Conservation (phyloP, 768 basidiomycete species). For the Nidularia sp. region DNA sequence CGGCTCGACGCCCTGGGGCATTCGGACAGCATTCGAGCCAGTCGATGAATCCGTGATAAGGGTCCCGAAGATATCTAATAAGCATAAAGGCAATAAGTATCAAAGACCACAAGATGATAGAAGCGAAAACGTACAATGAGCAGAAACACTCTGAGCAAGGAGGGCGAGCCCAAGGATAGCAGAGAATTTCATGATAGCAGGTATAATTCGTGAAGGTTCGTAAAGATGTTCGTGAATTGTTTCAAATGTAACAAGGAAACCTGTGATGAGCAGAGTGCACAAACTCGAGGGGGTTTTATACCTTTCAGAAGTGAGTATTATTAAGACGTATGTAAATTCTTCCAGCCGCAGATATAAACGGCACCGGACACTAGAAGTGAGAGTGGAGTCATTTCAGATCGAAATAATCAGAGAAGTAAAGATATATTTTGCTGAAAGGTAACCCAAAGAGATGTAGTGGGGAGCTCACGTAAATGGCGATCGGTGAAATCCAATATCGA, state of each 20-base stretch:
- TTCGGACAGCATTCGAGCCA: constrained; percentile 24
- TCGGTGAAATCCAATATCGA: too few species aligned
- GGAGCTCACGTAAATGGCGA: too few species aligned
- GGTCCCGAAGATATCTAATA: constrained; percentile 25
- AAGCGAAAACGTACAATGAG: constrained; percentile 16
- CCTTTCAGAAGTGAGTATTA: neutral
- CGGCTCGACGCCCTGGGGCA: constrained; percentile 28
- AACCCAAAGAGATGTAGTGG: too few species aligned
- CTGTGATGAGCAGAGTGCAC: neutral
- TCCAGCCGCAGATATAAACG: neutral
- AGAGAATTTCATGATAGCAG: constrained; percentile 16
- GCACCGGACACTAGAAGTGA: neutral
- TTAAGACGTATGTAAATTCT: neutral
- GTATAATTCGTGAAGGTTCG: neutral
- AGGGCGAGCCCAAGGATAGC: constrained; percentile 14
- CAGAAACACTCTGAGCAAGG: constrained; percentile 17
- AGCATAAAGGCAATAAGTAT: neutral
- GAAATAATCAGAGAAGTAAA: neutral
- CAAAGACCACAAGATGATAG: neutral
- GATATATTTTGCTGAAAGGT: too few species aligned
- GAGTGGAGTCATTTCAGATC: neutral
- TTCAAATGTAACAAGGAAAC: neutral
- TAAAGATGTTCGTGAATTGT: neutral
- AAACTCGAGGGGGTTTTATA: neutral
- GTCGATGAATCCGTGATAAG: constrained; percentile 22